Base-by-base conservation (phyloP, 1,284 basidiomycete genomes). In the Fomitopsis palustris region DNA sequence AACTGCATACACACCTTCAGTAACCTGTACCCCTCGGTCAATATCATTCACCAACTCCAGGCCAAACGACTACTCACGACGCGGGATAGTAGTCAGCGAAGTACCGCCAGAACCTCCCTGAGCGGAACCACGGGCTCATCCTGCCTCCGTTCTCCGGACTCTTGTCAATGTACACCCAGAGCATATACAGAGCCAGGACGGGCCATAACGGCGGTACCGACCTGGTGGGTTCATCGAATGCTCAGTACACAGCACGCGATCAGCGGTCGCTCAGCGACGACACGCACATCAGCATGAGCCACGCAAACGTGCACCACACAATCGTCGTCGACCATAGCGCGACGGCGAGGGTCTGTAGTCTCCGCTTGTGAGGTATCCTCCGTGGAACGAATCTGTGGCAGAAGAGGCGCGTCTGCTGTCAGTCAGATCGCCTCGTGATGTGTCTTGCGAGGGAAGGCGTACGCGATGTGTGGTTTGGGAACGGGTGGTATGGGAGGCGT, bases 61-160 rank as follows among this genome's bases (percentile, higher is more conserved):
- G 23, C 10, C 39, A 43, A 21, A 16, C 53, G 25, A 56, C 53
- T 61, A 88, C 90, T 72, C 74, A 92, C 90, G 88, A 88, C 59
- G 91, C 88, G 67, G 96, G 96, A 69, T 96, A 98, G 74, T 97
- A 97, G 55, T 94, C 92, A 54, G 91, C 89, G 77, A 94, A 95
- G 70, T 93, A 90, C 65, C 80, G 85, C 91, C 93, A 98, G 63
- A 93, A 81, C 47, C 78, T 74, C 60, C 81, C 72, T 19, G 82
- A 81, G 39, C 95, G 82, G 56, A 93, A 85, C 90, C 90, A 94
- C n/a, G 80, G 78, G 66, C 84, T 89, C 29, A 87, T 78, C 21
- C 94, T 78, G 0, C 92, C 95, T 12, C 96, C 95, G 31, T 80
- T 73, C 61, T 91, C 87, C 0, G 93, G 92, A 54, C 90, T 88